Conservation (phyloP, 352 stramenopile genomes). For the Globisporangium recalcitrans region DNA sequence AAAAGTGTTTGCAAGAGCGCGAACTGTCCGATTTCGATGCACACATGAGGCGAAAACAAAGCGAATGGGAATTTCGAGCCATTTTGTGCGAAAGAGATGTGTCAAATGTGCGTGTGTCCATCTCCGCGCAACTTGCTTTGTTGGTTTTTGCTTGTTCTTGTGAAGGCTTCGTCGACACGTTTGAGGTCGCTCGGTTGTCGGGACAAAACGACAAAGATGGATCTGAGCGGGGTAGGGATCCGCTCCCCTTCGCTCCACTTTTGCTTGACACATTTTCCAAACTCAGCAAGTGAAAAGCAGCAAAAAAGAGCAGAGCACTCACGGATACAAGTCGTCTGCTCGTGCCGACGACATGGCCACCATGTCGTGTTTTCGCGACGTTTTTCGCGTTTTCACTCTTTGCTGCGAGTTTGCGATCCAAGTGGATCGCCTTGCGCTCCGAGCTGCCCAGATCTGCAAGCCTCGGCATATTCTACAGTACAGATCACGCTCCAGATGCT, state of each 20-base stretch:
- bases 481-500: conserved; percentile 1
- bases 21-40: too few relatives aligned
- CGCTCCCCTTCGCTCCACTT: too few relatives aligned
- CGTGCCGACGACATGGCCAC: conserved; percentile 1
- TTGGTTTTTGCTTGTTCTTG: background rate
- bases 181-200: background rate
- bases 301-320: background rate
- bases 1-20: too few relatives aligned
- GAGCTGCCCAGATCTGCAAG: background rate
- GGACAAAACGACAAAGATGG: background rate
- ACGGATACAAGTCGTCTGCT: conserved; percentile 10
- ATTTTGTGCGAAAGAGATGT: background rate
- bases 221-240: too few relatives aligned
- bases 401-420: too few relatives aligned
- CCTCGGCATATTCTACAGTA: too few relatives aligned
- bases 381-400: conserved; percentile 3
- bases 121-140: background rate
- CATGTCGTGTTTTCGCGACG: conserved; percentile 3
- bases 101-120: background rate
- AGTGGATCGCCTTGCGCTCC: background rate
- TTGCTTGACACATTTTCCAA: too few relatives aligned
- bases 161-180: background rate
- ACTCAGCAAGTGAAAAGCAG: background rate
- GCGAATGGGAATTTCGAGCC: background rate
- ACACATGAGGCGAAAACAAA: too few relatives aligned